Evolutionary conservation across 352 stramenopile genomes (phyloP).

Genomic region (Phytophthora cryptogea): DNA sequence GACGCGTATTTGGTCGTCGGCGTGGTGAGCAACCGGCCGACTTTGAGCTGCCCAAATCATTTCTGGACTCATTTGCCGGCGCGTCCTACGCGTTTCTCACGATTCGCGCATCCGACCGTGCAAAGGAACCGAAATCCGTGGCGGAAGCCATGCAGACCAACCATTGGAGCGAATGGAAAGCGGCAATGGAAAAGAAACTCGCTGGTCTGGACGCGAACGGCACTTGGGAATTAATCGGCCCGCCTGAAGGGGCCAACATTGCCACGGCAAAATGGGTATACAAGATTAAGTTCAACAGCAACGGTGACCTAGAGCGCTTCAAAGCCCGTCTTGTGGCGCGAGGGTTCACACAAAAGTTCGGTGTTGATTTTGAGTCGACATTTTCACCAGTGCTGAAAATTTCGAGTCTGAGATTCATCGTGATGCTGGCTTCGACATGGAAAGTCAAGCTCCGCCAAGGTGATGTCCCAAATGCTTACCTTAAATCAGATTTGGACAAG

Average conservation of each 20-base stretch:
- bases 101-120: neutral
- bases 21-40: neutral
- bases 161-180: neutral
- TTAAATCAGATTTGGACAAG: conserved; percentile 14
- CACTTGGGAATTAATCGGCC: neutral
- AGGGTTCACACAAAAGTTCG: conserved; percentile 9
- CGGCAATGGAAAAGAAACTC: neutral
- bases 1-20: neutral
- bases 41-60: conserved; percentile 1
- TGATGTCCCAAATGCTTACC: conserved; percentile 18
- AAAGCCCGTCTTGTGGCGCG: conserved; percentile 5
- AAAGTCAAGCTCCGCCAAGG: conserved; percentile 14
- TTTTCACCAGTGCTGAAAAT: conserved; percentile 19
- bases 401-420: conserved; percentile 14
- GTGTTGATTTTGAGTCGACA: conserved; percentile 9
- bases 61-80: conserved; percentile 1
- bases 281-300: conserved; percentile 11
- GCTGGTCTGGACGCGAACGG: neutral
- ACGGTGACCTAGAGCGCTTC: conserved; percentile 7
- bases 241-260: conserved; percentile 6
- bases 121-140: neutral
- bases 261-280: conserved; percentile 10
- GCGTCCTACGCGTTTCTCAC: neutral
- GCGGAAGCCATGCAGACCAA: neutral
- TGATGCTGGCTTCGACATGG: conserved; percentile 5